Evolutionary conservation across 352 stramenopile genomes (phyloP), one percentile per base, ranked within the genome.

Genomic region (Pythium periplocum): DNA sequence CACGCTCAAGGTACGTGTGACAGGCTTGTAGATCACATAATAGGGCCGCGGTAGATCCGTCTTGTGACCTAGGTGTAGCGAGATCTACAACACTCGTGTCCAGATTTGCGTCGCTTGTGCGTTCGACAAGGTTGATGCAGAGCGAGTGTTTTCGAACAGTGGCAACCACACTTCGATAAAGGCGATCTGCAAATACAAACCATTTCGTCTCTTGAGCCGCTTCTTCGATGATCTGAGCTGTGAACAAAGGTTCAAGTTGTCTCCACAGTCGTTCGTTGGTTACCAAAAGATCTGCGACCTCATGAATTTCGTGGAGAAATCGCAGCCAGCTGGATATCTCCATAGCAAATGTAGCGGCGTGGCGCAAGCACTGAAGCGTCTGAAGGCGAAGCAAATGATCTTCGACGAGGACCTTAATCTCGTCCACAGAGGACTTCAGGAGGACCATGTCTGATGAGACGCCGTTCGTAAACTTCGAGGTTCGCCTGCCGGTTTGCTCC

Each of bases 341-440:
- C 2, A 63, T 36, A 0, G 62, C 53, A 45, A 90, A 88, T 0
- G 78, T 65, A 0, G 62, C 51, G 0, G 71, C 71, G 43, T 86
- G 69, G 2, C 54, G 51, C 52, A 86, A 67, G 32, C 64, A 81
- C 0, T 75, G 70, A 5, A 88, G 54, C 1, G 66, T 61, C 51
- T 87, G 75, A 7, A 88, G 54, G 0, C 73, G 60, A 45, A 78
- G 45, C 2, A 80, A 59, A 48, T 89, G 82, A 10, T 93, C 83
- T 31, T 91, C 74, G 4, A 83, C 56, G 5, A 90, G 48, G 35
- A 64, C 51, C 32, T 80, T 56, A 12, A 87, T 65, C 1, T 68
- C 64, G 45, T 83, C 71, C 0, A 83, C 57, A 17, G 50, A 72
- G 1, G 53, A 6, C 53, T 83, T 26, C 17, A 26, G 17, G 17